Conservation (phyloP, 352 stramenopile genomes). For the Poterioochromonas sp. region DNA sequence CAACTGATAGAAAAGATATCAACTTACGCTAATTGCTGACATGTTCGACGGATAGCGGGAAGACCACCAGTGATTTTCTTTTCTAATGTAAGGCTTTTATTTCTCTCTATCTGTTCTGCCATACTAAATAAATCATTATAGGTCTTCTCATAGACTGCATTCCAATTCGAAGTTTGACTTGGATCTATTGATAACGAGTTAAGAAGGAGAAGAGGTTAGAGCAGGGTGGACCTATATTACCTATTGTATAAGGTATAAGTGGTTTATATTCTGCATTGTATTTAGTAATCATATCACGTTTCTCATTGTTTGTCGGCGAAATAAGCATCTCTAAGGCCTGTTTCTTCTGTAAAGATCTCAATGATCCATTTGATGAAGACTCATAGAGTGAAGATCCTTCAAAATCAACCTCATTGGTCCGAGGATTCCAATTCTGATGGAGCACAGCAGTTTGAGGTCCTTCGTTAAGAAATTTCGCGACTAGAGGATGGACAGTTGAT, state of each 20-base stretch:
- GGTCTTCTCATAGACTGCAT: background rate
- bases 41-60: background rate
- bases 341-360: too few species aligned
- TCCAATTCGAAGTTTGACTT: background rate
- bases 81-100: constrained; percentile 3
- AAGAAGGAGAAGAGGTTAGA: background rate
- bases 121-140: background rate
- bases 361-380: too few species aligned
- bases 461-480: background rate
- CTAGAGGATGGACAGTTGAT: constrained; percentile 7
- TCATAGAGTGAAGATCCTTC: too few species aligned
- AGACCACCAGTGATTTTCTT: background rate
- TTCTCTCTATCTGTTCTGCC: background rate
- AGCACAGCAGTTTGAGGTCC: background rate
- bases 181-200: background rate
- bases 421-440: constrained; percentile 14
- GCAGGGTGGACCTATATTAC: too few species aligned
- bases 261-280: too few species aligned
- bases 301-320: too few species aligned
- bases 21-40: constrained; percentile 4
- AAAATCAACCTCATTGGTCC: too few species aligned
- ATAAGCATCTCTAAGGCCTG: too few species aligned
- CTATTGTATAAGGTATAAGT: too few species aligned
- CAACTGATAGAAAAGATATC: background rate
- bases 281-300: too few species aligned